Base-by-base conservation (phyloP, 2,329 filamentous ascomycete species). In the Aschersonia sp. region DNA sequence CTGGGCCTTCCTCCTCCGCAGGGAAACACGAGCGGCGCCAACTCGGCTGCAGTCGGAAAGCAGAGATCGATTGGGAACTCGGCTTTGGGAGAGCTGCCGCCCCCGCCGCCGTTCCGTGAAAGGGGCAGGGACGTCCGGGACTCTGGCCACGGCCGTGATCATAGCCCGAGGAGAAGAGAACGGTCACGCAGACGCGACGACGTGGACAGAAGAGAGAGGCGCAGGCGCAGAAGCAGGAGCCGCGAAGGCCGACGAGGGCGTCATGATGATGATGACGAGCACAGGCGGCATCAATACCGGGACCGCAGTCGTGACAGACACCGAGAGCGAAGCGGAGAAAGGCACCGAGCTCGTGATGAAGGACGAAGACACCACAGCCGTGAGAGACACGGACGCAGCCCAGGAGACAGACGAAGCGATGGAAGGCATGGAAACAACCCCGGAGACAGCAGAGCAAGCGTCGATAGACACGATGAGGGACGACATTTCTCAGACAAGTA, bases 1-100 rank as follows among this genome's bases (percentile, higher is more conserved):
- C 68, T 98, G 47, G 92, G 92, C 0, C 68, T 96, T 32, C 87
- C 87, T 0, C 73, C 84, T 2, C 76, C 82, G 1, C 67, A 72
- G 6, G 72, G 78, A 46, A 75, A 78, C 45, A 68, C 70, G 1
- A 76, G 74, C 1, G 76, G 73, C 4, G 73, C 75, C 3, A 94
- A 92, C 61, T 77, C 85, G 0, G 64, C 94, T 9, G 82, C 79
- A 41, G 74, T 83, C 31, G 74, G 68, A 5, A 56, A 54, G 2
- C 62, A 63, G 47, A 63, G 67, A 49, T 56, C 63, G 6, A 54
- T 66, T 9, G 63, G 59, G 12, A 37, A 9, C 12, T 22, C 22
- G 22, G 22, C 22, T 22, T 22, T 22, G 22, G 22, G 22, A 22
- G 22, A 22, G 0, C 58, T 62, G 0, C 56, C 55, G 43, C 49